Evolutionary conservation across 331 rosid species (phyloP), one percentile per base, ranked within the genome.

Genomic region (Spiraea crenata): DNA sequence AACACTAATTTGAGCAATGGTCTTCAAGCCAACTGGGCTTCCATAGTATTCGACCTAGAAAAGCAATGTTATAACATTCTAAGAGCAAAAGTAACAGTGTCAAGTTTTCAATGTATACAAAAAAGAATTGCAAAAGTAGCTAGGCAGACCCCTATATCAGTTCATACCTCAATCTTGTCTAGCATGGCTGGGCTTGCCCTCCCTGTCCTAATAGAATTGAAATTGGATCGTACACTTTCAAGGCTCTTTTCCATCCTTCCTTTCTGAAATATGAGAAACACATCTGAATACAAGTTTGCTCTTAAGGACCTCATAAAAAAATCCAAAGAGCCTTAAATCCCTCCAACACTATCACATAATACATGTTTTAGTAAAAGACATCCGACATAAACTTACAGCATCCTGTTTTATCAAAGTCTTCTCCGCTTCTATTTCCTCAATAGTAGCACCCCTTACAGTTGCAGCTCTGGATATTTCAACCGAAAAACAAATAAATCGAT

Each of bases 31-130:
- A 75, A 86, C 96, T 10, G 99, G 99, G 63, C 77, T 85, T 66
- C 99, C 99, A 72, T 95, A 95, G 78, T 95, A 95, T 65, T 95
- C 97, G 72, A 95, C 99, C 99, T 91, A 82, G 25, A 83, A 80
- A 85, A 58, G 81, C 42, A 57, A 57, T 11, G 47, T 64, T 70
- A 73, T 20, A 65, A 62, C 63, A 57, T 75, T 63, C 74, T 35
- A 77, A 65, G 58, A 40, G 68, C 57, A 39, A 66, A 58, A 52
- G n/a, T 38, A 48, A 65, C 34, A 4, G 1, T 2, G 19, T 6
- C 5, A 2, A 0, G 7, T 16, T 2, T 47, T 7, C 49, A 62
- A 62, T 41, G 34, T 9, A 6, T 12, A 40, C 48, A 44, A 57
- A 42, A 59, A 15, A 2, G 3, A 37, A 45, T 6, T 54, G 38